Percentiles rank a stretch among this genome's conserved stretches.
These are phyloP conservation scores for Lojkania enalia DNA, from an alignment of 2,329 filamentous ascomycete genomes.

Conservation along the genomic window DNA sequence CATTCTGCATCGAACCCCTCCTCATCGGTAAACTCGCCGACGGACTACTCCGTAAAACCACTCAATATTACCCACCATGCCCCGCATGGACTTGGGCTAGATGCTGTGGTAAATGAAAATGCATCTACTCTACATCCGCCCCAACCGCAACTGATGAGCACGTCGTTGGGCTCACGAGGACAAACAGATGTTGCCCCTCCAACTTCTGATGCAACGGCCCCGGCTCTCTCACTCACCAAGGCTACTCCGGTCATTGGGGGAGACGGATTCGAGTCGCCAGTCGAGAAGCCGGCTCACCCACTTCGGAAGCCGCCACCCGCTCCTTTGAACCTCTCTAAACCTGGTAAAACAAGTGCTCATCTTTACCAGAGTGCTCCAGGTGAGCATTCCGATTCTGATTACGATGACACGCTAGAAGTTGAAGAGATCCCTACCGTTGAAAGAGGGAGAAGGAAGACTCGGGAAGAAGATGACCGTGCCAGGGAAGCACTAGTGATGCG, in stretches of 20 bases:
- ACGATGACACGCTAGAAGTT: constrained; percentile 75
- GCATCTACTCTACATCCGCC: constrained; percentile 9
- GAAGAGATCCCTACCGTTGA: constrained; percentile 62
- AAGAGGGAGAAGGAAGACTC: constrained; percentile 78
- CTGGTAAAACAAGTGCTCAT: constrained; percentile 48
- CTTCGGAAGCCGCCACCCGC: constrained; percentile 83
- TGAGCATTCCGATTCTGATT: constrained; percentile 79
- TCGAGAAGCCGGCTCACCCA: constrained; percentile 43
- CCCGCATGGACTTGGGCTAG: constrained; percentile 24
- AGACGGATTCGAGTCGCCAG: constrained; percentile 41
- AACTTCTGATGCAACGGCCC: constrained; percentile 26
- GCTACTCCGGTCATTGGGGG: constrained; percentile 44
- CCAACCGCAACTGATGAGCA: constrained; percentile 16
- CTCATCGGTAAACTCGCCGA: constrained; percentile 32
- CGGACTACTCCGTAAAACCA: constrained; percentile 39
- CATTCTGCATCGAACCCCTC: constrained; percentile 25
- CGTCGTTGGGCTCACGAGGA: constrained; percentile 14
- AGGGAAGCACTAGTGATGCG: constrained; percentile 69
- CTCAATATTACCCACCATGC: constrained; percentile 26
- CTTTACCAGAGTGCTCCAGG: constrained; percentile 49
- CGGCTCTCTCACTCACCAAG: constrained; percentile 44
- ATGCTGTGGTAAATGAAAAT: constrained; percentile 25
- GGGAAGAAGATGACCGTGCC: constrained; percentile 82
- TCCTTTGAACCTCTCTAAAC: constrained; percentile 70
- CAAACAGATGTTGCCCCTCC: constrained; percentile 10